phyloP scores from a whole-genome alignment of 2,329 filamentous ascomycete species.

The Trichoderma asperellum region DNA sequence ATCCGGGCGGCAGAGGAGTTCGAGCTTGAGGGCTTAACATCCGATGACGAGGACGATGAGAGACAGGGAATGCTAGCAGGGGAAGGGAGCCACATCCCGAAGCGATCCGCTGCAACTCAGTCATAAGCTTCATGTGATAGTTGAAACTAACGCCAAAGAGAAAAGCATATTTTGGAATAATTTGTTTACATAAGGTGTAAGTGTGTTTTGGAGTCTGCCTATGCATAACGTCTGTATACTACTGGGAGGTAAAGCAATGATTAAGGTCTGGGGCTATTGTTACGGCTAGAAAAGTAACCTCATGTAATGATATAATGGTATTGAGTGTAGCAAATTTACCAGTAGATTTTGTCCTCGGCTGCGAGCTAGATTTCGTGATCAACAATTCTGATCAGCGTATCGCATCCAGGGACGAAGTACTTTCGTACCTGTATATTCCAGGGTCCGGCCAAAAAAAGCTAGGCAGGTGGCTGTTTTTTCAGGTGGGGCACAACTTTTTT shows the following conservation, averaged over 20 bases:
- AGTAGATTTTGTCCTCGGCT: background rate
- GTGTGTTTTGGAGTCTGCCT: conserved; percentile 17
- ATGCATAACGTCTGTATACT: conserved; percentile 22
- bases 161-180: background rate
- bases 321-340: background rate
- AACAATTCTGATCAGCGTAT: background rate
- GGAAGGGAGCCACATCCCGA: background rate
- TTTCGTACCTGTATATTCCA: conserved; percentile 7
- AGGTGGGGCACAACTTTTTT: conserved; percentile 25
- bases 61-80: conserved; percentile 42
- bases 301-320: background rate
- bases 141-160: background rate
- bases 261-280: background rate
- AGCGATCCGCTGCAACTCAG: conserved; percentile 4
- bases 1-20: conserved; percentile 88
- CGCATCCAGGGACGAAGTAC: background rate
- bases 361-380: background rate
- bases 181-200: conserved; percentile 1
- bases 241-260: background rate
- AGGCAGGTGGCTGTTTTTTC: background rate
- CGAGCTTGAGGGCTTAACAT: conserved; percentile 87
- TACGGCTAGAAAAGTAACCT: background rate
- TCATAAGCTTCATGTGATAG: background rate
- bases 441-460: conserved; percentile 22
- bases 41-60: conserved; percentile 77